These are phyloP conservation scores for Pseudotulostoma volvatum DNA, from an alignment of 495 filamentous ascomycete species.

Conservation along the genomic window DNA sequence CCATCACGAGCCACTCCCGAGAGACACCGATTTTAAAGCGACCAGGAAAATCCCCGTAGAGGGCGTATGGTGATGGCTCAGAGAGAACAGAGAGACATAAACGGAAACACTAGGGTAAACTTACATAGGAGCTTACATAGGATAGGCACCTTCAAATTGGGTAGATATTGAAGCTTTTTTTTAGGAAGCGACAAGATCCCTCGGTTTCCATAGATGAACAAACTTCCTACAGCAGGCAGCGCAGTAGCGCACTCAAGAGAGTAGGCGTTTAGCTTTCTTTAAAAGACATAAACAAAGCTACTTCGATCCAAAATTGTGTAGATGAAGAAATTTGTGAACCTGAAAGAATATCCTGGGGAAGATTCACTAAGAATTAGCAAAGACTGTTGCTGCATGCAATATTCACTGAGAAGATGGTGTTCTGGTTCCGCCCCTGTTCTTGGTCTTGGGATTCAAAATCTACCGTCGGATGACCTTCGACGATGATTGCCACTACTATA, in stretches of 20 bases:
- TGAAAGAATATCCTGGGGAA: not conserved
- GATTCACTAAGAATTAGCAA: not conserved
- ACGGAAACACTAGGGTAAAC: not conserved
- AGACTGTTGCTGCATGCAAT: not conserved
- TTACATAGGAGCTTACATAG: too few relatives aligned
- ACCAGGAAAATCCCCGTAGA: not conserved
- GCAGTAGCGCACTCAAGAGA: not conserved
- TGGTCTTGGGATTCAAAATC: constrained; percentile 73
- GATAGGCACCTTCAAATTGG: too few relatives aligned
- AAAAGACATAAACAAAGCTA: not conserved
- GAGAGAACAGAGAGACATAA: not conserved
- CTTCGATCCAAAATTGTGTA: not conserved
- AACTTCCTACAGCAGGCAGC: not conserved
- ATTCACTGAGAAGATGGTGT: constrained; percentile 43
- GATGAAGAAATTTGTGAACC: not conserved
- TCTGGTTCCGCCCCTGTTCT: constrained; percentile 55
- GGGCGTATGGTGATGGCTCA: not conserved
- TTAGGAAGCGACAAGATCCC: not conserved
- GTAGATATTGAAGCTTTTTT: too few relatives aligned
- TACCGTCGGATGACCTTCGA: constrained; percentile 71
- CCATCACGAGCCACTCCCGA: too few relatives aligned
- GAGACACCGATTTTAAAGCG: not conserved
- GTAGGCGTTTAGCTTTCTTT: not conserved
- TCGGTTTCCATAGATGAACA: not conserved
- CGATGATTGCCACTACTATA: constrained; percentile 58